These are phyloP conservation scores for Fusarium oxysporum DNA, from an alignment of 2,329 filamentous ascomycete species.

Conservation along the genomic window DNA sequence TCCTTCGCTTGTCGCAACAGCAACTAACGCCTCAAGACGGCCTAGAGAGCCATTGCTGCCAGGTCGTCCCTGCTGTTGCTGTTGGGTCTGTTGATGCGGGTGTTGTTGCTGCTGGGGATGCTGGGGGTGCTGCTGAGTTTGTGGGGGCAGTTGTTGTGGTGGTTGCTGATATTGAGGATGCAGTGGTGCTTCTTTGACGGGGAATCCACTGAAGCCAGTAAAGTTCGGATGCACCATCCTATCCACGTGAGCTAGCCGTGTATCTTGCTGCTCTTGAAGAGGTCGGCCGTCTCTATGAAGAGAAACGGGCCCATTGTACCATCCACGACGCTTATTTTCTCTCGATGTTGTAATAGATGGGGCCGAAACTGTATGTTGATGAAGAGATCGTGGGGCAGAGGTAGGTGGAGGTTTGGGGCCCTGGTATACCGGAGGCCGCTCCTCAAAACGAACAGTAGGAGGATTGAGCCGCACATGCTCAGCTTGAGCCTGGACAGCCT, in stretches of 20 bases:
- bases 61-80: constrained; percentile 47
- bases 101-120: constrained; percentile 39
- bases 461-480: constrained; percentile 61
- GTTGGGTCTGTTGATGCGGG: constrained; percentile 42
- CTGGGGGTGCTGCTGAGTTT: constrained; percentile 32
- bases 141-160: constrained; percentile 8
- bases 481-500: constrained; percentile 65
- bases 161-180: constrained; percentile 44
- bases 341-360: constrained; percentile 67
- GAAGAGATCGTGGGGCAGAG: constrained; percentile 51
- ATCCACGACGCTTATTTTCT: constrained; percentile 75
- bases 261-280: constrained; percentile 45
- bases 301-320: constrained; percentile 71
- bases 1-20: constrained; percentile 59
- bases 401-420: constrained; percentile 45
- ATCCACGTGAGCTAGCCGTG: constrained; percentile 60
- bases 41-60: constrained; percentile 50
- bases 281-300: constrained; percentile 53
- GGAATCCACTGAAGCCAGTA: constrained; percentile 63
- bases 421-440: constrained; percentile 56
- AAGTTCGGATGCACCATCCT: constrained; percentile 70
- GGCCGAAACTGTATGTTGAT: constrained; percentile 71
- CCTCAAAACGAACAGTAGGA: constrained; percentile 66
- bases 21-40: constrained; percentile 57
- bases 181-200: constrained; percentile 50